A percentile compares a stretch with the other conserved stretches of the same genome.
These are phyloP conservation scores for Paramyrothecium roridum DNA, from an alignment of 2,329 filamentous ascomycete species.

Conservation along the genomic window DNA sequence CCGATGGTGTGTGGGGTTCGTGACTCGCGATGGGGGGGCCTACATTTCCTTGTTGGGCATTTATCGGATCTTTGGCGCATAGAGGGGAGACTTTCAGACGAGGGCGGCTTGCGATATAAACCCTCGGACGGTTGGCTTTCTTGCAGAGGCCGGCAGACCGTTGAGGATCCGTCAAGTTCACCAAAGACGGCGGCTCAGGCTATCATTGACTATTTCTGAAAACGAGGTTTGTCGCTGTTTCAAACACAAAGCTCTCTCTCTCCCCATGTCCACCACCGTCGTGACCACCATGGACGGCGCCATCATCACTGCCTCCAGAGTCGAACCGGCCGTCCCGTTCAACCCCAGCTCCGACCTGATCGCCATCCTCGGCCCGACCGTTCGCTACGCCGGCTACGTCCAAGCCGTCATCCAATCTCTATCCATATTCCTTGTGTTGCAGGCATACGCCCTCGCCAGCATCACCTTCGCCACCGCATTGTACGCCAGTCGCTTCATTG, in stretches of 20 bases:
- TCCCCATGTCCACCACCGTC: constrained; percentile 5
- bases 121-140: background rate
- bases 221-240: no score
- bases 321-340: constrained; percentile 25
- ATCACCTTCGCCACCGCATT: constrained; percentile 17
- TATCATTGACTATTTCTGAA: no score
- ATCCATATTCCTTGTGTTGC: constrained; percentile 26
- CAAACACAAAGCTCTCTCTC: background rate
- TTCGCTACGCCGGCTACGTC: constrained; percentile 29
- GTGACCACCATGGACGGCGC: constrained; percentile 28
- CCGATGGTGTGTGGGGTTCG: background rate
- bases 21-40: background rate
- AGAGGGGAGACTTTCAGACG: background rate
- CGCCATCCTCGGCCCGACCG: constrained; percentile 27
- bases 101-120: background rate
- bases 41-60: background rate
- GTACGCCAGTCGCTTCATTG: constrained; percentile 19
- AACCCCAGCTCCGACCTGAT: constrained; percentile 27
- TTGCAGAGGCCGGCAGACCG: background rate
- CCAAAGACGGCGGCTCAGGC: background rate
- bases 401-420: constrained; percentile 28
- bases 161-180: background rate
- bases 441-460: constrained; percentile 24
- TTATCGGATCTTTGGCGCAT: background rate
- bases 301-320: constrained; percentile 34